Percentiles rank a stretch among this genome's conserved stretches.
Evolutionary conservation across 768 basidiomycete genomes (phyloP).

Genomic region (Termitomyces sp.): DNA sequence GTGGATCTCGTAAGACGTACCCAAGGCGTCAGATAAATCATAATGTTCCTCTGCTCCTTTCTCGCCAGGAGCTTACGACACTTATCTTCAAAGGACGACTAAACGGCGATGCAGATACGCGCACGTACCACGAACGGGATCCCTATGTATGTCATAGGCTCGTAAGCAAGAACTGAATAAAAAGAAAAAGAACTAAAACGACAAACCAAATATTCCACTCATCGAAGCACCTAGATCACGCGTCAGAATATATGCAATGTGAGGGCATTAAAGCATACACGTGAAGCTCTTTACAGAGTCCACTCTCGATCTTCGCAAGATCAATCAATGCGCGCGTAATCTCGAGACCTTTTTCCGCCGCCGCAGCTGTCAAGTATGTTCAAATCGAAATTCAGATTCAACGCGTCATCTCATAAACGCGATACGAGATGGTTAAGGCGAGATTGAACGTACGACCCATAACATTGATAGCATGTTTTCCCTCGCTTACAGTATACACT

Average conservation of each 20-base stretch:
- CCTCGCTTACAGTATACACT: slow-evolving; percentile 38
- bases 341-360: slow-evolving; percentile 47
- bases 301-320: slow-evolving; percentile 37
- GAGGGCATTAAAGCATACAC: slow-evolving; percentile 21
- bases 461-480: slow-evolving; percentile 45
- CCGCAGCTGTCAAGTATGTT: slow-evolving; percentile 27
- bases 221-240: slow-evolving; percentile 35
- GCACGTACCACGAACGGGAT: slow-evolving; percentile 34
- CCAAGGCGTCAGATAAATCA: slow-evolving; percentile 46
- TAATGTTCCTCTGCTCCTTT: slow-evolving; percentile 49
- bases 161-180: background rate
- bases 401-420: background rate
- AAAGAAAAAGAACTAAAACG: background rate
- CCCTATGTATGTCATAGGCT: slow-evolving; percentile 17
- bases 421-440: background rate
- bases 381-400: background rate
- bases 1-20: slow-evolving; percentile 12
- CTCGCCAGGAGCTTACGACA: slow-evolving; percentile 33
- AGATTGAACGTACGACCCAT: slow-evolving; percentile 35
- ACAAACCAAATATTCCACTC: slow-evolving; percentile 52
- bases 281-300: slow-evolving; percentile 28
- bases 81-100: background rate
- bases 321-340: slow-evolving; percentile 47
- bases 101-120: background rate
- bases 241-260: background rate